Percentiles rank a stretch among this genome's conserved stretches.
phyloP scores from a whole-genome alignment of 2,329 filamentous ascomycete species.

The Cladophialophora carrionii region DNA sequence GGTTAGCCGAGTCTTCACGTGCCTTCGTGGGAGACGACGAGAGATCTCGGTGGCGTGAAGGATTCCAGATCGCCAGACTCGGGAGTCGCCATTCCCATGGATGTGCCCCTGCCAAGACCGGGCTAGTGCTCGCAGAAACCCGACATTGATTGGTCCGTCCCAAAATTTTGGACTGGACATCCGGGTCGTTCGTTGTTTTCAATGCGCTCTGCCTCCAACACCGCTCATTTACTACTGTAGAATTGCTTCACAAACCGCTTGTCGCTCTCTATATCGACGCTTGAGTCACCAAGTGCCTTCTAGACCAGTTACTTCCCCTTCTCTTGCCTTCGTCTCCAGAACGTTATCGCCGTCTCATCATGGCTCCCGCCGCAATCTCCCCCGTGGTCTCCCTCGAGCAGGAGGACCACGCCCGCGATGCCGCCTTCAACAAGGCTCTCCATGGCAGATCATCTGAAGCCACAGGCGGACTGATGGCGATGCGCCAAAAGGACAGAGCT shows the following conservation, averaged over 20 bases:
- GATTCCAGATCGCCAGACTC: conserved; percentile 6
- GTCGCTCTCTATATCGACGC: conserved; percentile 15
- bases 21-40: background rate
- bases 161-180: conserved; percentile 5
- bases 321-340: background rate
- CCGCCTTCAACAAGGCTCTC: conserved; percentile 85
- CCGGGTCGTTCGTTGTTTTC: conserved; percentile 8
- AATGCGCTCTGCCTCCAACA: conserved; percentile 4
- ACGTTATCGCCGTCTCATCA: conserved; percentile 42
- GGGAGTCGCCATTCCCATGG: conserved; percentile 1
- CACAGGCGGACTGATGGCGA: conserved; percentile 74
- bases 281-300: background rate
- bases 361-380: conserved; percentile 53
- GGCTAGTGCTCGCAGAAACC: background rate
- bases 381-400: conserved; percentile 62
- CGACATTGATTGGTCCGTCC: conserved; percentile 1
- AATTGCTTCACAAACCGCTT: conserved; percentile 17
- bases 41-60: background rate
- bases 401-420: conserved; percentile 84
- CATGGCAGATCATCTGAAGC: conserved; percentile 74
- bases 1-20: background rate
- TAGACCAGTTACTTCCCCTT: background rate
- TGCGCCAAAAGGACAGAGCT: conserved; percentile 75
- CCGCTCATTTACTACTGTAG: conserved; percentile 20
- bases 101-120: conserved; percentile 11